Percentiles rank a stretch among this genome's conserved stretches.
Evolutionary conservation across 441 rosid genomes (phyloP).

Genomic region (Francoa sonchifolia): DNA sequence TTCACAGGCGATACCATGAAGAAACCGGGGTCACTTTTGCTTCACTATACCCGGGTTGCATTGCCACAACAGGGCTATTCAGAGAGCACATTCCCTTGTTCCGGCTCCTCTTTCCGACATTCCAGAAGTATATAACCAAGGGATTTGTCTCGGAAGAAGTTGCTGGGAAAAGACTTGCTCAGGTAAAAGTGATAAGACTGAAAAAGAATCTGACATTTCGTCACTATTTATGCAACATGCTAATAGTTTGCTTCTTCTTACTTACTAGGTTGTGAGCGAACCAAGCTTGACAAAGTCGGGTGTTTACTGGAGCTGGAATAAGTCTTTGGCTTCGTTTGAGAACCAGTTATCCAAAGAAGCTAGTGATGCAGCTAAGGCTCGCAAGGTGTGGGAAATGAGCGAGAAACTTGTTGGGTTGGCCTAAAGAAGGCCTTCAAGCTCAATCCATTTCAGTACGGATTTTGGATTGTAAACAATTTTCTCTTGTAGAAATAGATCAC

Average conservation of each 20-base stretch:
- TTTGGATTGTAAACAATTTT: constrained; percentile 19
- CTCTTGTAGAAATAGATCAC: constrained; percentile 16
- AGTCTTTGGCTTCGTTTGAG: constrained; percentile 74
- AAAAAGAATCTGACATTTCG: too few species aligned
- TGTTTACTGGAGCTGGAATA: constrained; percentile 94
- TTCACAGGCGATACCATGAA: constrained; percentile 71
- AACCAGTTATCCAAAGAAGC: constrained; percentile 79
- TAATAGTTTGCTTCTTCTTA: not conserved
- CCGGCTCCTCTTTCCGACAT: constrained; percentile 73
- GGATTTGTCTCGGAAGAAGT: constrained; percentile 87
- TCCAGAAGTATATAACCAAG: constrained; percentile 86
- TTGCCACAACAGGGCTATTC: constrained; percentile 85
- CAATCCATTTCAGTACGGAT: constrained; percentile 9
- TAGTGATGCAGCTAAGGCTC: constrained; percentile 65
- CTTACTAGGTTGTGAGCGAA: constrained; percentile 53
- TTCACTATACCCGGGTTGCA: constrained; percentile 92
- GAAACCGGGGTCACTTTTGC: constrained; percentile 72
- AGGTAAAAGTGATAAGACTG: constrained; percentile 20
- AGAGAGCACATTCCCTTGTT: constrained; percentile 75
- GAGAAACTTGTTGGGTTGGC: constrained; percentile 83
- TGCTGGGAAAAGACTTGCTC: constrained; percentile 86
- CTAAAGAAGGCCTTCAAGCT: too few species aligned
- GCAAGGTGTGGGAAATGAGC: constrained; percentile 72
- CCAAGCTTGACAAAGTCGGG: constrained; percentile 70
- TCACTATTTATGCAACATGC: not conserved